Base-by-base conservation (phyloP, 371 early-diverging fungal genomes). In the Dichotomocladium elegans region DNA sequence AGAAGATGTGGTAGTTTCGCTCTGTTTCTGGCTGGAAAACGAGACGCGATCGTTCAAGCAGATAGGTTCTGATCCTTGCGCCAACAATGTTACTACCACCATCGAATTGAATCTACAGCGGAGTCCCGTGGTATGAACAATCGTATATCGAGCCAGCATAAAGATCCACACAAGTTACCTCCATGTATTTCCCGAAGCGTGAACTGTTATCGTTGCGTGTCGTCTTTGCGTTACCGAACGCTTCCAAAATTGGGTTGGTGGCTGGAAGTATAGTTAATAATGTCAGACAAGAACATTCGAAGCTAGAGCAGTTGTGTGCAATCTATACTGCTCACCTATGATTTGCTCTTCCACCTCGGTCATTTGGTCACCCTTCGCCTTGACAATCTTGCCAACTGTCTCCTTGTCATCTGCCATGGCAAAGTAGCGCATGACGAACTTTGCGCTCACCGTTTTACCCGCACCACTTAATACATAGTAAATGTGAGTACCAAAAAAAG, bases 221-320 rank as follows among this genome's bases (percentile, higher is more conserved):
- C 10, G 99, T 99, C 72, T 98, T 98, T 41, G 99, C 95, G 80
- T 99, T 99, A 67, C 99, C 99, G 76, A 99, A 99, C 15, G 97
- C 90, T 82, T 99, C 99, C 76, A 98, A 87, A 57, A 99, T 93
- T 3, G 98, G 97, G 74, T 99, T 98, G 53, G 98, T 94, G n/a
- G 96, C 88, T 74, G 47, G 28, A 28, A 29, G 11, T 9, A 33
- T 33, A n/a, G 33, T 33, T 33, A 9, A 27, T 15, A 27, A 10
- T 2, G 26, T 24, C 9, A 15, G 17, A 26, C 12, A 44, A 14
- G 8, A 44, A 8, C 26, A 41, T 14, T 41, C 4, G 19, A 21
- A 17, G 3, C 24, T 21, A 12, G 42, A n/a, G n/a, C n/a, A n/a
- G n/a, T n/a, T n/a, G n/a, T n/a, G n/a, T n/a, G n/a, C n/a, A n/a